These are phyloP conservation scores for Lithohypha guttulata DNA, from an alignment of 2,329 filamentous ascomycete genomes.

Conservation along the genomic window DNA sequence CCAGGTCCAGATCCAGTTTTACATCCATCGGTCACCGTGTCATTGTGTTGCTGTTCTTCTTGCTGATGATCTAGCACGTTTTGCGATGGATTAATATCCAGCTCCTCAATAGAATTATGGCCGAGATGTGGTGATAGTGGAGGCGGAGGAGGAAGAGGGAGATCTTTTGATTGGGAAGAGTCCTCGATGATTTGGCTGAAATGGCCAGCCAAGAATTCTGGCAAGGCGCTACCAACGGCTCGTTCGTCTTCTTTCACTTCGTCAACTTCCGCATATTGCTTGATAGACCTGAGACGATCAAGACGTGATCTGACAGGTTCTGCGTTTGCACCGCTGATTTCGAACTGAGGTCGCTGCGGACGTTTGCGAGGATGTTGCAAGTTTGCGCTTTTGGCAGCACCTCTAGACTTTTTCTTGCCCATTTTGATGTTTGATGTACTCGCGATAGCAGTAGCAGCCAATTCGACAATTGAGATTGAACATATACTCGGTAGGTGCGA, in stretches of 20 bases:
- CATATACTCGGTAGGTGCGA: no score
- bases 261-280: no score
- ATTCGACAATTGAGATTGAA: no score
- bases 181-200: neutral
- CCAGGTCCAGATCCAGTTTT: no score
- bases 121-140: neutral
- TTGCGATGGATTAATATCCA: neutral
- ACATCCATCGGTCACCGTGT: slow-evolving; percentile 6
- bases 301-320: neutral
- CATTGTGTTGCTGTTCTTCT: slow-evolving; percentile 4
- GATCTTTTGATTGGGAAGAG: neutral
- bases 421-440: neutral
- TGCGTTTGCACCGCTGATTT: slow-evolving; percentile 1
- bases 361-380: neutral
- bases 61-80: slow-evolving; percentile 4
- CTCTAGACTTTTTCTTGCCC: slow-evolving; percentile 1
- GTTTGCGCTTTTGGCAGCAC: no score
- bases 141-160: neutral
- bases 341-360: neutral
- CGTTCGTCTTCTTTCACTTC: neutral
- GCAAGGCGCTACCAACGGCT: neutral
- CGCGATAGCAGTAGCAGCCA: no score
- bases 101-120: no score
- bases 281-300: neutral
- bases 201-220: slow-evolving; percentile 1